These are phyloP conservation scores for Phytophthora nicotianae DNA, from an alignment of 352 stramenopile genomes.

Conservation along the genomic window DNA sequence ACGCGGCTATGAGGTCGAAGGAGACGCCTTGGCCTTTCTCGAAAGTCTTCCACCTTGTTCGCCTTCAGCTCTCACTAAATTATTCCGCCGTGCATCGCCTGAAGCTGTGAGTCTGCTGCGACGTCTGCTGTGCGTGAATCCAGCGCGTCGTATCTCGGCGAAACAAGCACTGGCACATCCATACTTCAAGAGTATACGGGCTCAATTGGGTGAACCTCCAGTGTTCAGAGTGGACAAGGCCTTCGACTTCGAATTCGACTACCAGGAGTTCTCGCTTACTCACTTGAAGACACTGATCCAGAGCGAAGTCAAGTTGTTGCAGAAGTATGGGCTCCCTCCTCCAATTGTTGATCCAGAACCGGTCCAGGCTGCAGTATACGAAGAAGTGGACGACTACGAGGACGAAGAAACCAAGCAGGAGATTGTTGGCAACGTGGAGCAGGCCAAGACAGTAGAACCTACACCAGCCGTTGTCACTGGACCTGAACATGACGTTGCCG, in stretches of 20 bases:
- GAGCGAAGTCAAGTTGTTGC: conserved; percentile 71
- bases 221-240: conserved; percentile 66
- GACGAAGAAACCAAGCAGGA: conserved; percentile 6
- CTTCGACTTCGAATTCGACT: conserved; percentile 89
- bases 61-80: conserved; percentile 67
- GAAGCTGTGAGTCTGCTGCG: conserved; percentile 74
- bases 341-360: conserved; percentile 6
- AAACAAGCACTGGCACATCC: conserved; percentile 91
- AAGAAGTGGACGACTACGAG: conserved; percentile 5
- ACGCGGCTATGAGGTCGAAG: conserved; percentile 74
- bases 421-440: conserved; percentile 1
- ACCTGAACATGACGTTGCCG: conserved; percentile 7
- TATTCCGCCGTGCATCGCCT: conserved; percentile 68
- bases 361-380: neutral
- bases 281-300: conserved; percentile 79
- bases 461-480: neutral
- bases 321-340: conserved; percentile 46
- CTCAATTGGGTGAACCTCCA: conserved; percentile 71
- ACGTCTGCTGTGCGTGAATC: conserved; percentile 89
- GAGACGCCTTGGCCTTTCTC: conserved; percentile 78
- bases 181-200: conserved; percentile 86
- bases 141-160: conserved; percentile 86
- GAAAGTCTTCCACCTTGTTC: conserved; percentile 76
- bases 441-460: neutral
- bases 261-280: conserved; percentile 62